Evolutionary conservation across 257 asterid genomes (phyloP), one percentile per base, ranked within the genome.

Genomic region (Asclepias syriaca): DNA sequence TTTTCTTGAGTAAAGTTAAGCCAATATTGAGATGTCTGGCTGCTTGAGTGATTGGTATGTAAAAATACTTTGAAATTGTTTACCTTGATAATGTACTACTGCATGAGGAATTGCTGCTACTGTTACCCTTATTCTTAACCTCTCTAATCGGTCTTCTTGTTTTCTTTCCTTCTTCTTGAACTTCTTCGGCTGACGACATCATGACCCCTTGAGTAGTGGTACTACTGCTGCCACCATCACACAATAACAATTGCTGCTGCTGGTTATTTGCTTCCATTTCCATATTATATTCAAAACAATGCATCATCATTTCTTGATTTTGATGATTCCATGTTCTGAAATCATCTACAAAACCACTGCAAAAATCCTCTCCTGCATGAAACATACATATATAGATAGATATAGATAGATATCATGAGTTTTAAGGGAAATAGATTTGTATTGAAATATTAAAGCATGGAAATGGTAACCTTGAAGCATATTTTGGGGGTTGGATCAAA

Each of bases 1-100:
- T 84, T 75, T 90, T 94, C 87, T 94, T 94, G 74, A 94, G 68
- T 6, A 87, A 88, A 14, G 99, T 94, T 40, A 94, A 66, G 3
- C 99, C 99, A 1, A 94, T 88, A 1, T 91, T 88, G 0, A 94
- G 89, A 37, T 91, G 89, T 34, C 75, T 84, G 0, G 99, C 99
- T 0, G 99, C 99, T 53, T 85, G 82, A 0, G 92, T 83, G 2
- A 94, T 94, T 0, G 99, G 97, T 88, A 94, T 84, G 83, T 88
- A 86, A 67, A 91, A 94, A 37, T 87, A 91, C 55, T 85, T 77
- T 0, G 97, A 83, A 19, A 94, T 80, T 0, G 64, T 74, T 56
- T 86, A 68, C 21, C 89, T 80, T 0, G 95, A 71, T 72, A 94
- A 60, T 21, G 39, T 78, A 60, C 77, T 85, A 34, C 39, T 34